These are phyloP conservation scores for Closterium sp. DNA, from an alignment of 139 green algal species.

Conservation along the genomic window DNA sequence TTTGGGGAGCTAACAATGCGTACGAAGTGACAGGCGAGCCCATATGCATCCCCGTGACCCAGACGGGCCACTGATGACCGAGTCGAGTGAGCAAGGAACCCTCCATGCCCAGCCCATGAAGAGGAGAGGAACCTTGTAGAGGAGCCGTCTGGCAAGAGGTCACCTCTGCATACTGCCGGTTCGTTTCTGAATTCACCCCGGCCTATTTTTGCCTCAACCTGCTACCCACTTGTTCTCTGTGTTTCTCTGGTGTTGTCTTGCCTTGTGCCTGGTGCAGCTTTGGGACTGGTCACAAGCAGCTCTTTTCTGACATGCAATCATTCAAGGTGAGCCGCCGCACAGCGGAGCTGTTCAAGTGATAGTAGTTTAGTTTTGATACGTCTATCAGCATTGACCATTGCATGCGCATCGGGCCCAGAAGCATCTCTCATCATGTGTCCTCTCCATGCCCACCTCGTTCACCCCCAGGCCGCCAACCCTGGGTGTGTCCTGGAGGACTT, in stretches of 20 bases:
- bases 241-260: neutral
- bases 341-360: neutral
- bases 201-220: too few species aligned
- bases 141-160: neutral
- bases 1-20: neutral
- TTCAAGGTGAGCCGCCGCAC: slow-evolving; percentile 35
- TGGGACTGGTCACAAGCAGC: slow-evolving; percentile 46
- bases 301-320: slow-evolving; percentile 49
- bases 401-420: too few species aligned
- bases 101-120: neutral
- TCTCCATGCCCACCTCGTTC: slow-evolving; percentile 62
- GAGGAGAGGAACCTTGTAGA: too few species aligned
- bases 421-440: slow-evolving; percentile 53
- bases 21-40: neutral
- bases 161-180: too few species aligned
- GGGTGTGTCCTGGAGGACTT: slow-evolving; percentile 76
- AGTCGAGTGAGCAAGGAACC: neutral
- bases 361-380: too few species aligned
- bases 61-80: neutral
- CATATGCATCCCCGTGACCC: neutral
- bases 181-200: too few species aligned
- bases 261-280: slow-evolving; percentile 15
- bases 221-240: neutral
- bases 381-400: too few species aligned
- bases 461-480: slow-evolving; percentile 79